phyloP scores from a whole-genome alignment of 495 filamentous ascomycete species.

The Parachaetomium inaequale region DNA sequence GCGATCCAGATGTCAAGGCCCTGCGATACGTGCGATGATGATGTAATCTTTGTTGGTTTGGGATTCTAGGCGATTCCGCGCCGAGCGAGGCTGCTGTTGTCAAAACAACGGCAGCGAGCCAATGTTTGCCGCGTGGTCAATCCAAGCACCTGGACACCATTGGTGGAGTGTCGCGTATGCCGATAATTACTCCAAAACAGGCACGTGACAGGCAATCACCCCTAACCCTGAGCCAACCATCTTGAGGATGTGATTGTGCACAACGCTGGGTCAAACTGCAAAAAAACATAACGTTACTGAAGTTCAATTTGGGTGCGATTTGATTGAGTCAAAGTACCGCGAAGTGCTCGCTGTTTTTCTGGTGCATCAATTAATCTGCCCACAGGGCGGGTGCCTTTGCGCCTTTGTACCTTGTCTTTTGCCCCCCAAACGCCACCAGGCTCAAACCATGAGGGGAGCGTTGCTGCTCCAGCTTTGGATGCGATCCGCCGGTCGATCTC shows the following conservation, averaged over 20 bases:
- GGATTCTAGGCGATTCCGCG: constrained; percentile 1
- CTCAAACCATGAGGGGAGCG: constrained; percentile 10
- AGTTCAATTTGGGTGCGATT: background rate
- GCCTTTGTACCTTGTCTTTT: background rate
- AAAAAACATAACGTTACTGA: background rate
- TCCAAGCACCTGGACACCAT: background rate
- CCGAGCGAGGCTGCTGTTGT: background rate
- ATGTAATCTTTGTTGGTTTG: constrained; percentile 2
- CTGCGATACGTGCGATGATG: background rate
- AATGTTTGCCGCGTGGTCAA: background rate
- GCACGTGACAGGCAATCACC: background rate
- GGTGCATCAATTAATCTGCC: background rate
- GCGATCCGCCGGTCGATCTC: constrained; percentile 6
- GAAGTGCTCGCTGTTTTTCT: background rate
- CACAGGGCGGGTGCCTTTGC: background rate
- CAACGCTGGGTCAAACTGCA: background rate
- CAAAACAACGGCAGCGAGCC: constrained; percentile 4
- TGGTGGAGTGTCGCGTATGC: background rate
- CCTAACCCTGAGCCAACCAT: background rate
- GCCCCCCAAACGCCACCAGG: constrained; percentile 3
- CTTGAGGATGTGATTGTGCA: background rate
- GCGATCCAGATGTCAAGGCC: background rate
- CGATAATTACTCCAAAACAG: background rate
- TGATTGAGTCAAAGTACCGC: background rate
- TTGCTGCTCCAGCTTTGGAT: constrained; percentile 6